phyloP scores from a whole-genome alignment of 352 stramenopile genomes.

The Aphanomyces stellatus region DNA sequence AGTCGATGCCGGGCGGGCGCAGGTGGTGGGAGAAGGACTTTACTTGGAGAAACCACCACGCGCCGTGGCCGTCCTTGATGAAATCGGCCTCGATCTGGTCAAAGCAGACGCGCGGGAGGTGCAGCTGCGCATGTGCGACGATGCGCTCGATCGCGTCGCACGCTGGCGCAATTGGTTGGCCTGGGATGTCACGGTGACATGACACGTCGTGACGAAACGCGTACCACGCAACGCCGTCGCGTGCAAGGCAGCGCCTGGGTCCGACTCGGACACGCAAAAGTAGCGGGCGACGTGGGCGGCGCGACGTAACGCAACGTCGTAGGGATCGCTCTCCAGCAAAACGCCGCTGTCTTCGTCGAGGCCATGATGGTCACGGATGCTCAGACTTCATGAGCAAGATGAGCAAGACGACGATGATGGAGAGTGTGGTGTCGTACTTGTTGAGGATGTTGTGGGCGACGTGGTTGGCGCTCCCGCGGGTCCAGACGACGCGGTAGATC shows the following conservation, averaged over 20 bases:
- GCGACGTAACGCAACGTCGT: not conserved
- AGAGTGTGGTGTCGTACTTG: constrained; percentile 31
- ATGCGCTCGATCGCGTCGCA: constrained; percentile 42
- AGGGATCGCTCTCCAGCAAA: not conserved
- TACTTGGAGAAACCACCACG: constrained; percentile 66
- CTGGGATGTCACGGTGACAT: constrained; percentile 1
- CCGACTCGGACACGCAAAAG: not conserved
- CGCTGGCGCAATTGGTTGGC: constrained; percentile 40
- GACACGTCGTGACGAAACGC: not conserved
- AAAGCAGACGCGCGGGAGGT: constrained; percentile 52
- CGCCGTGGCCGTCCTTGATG: constrained; percentile 45
- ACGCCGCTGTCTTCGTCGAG: too few relatives aligned
- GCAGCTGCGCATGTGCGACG: constrained; percentile 49
- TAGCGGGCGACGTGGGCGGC: not conserved
- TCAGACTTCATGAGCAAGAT: too few relatives aligned
- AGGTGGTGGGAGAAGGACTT: constrained; percentile 44
- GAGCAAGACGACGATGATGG: not conserved
- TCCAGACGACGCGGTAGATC: constrained; percentile 64
- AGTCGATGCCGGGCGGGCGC: constrained; percentile 25
- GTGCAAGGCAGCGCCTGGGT: not conserved
- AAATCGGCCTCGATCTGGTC: constrained; percentile 53
- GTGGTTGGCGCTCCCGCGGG: constrained; percentile 37
- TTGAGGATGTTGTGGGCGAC: constrained; percentile 68
- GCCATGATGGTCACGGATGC: too few relatives aligned
- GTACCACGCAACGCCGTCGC: not conserved